Evolutionary conservation across 306 rosid genomes (phyloP), one percentile per base, ranked within the genome.

Genomic region (Hippophae gyantsensis): DNA sequence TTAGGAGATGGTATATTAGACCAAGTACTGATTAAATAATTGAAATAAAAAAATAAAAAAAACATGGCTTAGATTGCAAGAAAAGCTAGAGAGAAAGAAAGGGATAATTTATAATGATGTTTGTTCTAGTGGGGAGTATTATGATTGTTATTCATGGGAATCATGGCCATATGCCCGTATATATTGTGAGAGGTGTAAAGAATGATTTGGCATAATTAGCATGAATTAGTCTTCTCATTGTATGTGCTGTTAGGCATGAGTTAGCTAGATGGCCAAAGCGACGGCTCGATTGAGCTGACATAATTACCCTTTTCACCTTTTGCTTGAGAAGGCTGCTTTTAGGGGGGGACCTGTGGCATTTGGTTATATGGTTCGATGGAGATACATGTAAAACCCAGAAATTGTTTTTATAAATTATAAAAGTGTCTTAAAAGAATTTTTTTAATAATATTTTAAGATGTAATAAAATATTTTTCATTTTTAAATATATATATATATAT

Each of bases 61-160:
- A 52, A 43, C 47, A 57, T 65, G 54, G 74, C 86, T 84, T 80
- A 46, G 79, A 68, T 72, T 71, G 76, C 69, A 82, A 79, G 79
- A 71, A 69, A 86, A 70, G 87, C 53, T 42, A 46, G 10, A 41
- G 7, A 68, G 72, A 73, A 63, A 27, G 71, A 41, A 43, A 52
- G 56, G 23, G 23, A 18, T 18, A 14, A 9, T 43, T 38, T 14
- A 8, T 38, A 42, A 57, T 70, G 54, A 65, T 58, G 71, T 52
- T 23, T 66, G 54, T 32, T 66, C 67, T 67, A 67, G 80, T 64
- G 68, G 78, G n/a, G 52, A 45, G 10, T 61, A 70, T 68, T 58
- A 62, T 58, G 69, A 42, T 62, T 32, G 38, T 32, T 32, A 32
- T 32, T 32, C 38, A 32, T 32, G 38, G 38, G 3, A 32, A 2